phyloP scores from a whole-genome alignment of 1,139 yeast genomes.

The Nakaseomyces uthaithaninus region DNA sequence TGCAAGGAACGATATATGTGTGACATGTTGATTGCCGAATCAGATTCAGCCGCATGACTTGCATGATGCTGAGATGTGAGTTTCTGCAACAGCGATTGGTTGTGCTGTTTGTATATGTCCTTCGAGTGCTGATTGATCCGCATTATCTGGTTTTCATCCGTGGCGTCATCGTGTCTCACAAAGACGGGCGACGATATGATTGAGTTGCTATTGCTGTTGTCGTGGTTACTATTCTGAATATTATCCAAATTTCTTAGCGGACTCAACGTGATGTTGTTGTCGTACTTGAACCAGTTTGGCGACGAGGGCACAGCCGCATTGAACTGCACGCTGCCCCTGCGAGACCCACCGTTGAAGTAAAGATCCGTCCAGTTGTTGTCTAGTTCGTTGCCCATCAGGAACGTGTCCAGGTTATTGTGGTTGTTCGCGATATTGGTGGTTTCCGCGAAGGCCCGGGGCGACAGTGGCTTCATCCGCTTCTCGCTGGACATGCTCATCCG shows the following conservation, averaged over 20 bases:
- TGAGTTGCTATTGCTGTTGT: not conserved
- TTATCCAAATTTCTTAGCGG: constrained; percentile 6
- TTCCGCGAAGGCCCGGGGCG: constrained; percentile 3
- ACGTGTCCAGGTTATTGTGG: constrained; percentile 1
- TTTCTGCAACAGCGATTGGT: constrained; percentile 4
- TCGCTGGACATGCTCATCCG: constrained; percentile 3
- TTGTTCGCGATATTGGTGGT: constrained; percentile 1
- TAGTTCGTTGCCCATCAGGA: constrained; percentile 6
- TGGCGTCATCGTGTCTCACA: constrained; percentile 5
- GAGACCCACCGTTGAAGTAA: not conserved
- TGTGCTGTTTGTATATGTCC: constrained; percentile 3
- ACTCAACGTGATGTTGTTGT: constrained; percentile 2
- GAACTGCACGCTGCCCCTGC: constrained; percentile 1
- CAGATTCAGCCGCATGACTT: not conserved
- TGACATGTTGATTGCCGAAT: constrained; percentile 1
- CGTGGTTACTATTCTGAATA: not conserved
- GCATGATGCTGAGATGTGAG: constrained; percentile 2
- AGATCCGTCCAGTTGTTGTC: constrained; percentile 5
- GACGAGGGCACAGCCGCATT: not conserved
- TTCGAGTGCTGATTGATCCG: constrained; percentile 5
- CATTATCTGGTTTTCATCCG: constrained; percentile 6
- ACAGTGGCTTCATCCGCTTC: constrained; percentile 2
- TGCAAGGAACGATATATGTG: constrained; percentile 3
- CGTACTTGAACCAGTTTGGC: constrained; percentile 6
- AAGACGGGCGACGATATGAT: constrained; percentile 6